Percentiles rank a stretch among this genome's conserved stretches.
phyloP scores from a whole-genome alignment of 2,329 filamentous ascomycete genomes.

The Botrytis aclada region DNA sequence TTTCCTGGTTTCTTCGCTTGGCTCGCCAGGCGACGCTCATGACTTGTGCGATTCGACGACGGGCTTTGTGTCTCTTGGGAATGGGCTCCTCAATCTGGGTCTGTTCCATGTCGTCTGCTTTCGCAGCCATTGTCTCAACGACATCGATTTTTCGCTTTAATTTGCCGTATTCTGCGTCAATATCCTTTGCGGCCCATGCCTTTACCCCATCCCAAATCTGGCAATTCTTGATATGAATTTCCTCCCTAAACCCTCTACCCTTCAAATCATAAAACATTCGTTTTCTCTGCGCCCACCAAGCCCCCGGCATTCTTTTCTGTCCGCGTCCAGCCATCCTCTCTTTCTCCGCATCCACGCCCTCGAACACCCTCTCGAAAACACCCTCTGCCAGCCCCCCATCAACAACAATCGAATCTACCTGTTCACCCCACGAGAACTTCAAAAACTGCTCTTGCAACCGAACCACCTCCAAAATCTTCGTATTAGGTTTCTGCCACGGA shows the following conservation, averaged over 20 bases:
- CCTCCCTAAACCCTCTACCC: conserved; percentile 22
- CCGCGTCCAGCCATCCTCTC: neutral
- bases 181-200: conserved; percentile 5
- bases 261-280: conserved; percentile 18
- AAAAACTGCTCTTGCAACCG: neutral
- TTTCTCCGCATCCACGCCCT: conserved; percentile 16
- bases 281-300: conserved; percentile 26
- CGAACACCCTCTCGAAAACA: conserved; percentile 26
- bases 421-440: conserved; percentile 18
- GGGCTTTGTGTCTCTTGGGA: conserved; percentile 21
- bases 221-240: conserved; percentile 14
- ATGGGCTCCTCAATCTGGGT: neutral
- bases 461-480: neutral
- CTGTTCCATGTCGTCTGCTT: neutral
- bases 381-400: conserved; percentile 19
- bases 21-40: conserved; percentile 27
- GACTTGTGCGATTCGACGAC: conserved; percentile 20
- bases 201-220: conserved; percentile 4
- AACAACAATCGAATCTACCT: conserved; percentile 22
- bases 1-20: conserved; percentile 27
- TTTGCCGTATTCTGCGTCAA: neutral
- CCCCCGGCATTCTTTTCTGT: conserved; percentile 22
- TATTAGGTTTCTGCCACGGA: neutral
- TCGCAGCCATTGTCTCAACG: neutral
- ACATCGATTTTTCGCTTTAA: conserved; percentile 13